phyloP scores from a whole-genome alignment of 495 filamentous ascomycete genomes.

The Penicillium mononematosum region DNA sequence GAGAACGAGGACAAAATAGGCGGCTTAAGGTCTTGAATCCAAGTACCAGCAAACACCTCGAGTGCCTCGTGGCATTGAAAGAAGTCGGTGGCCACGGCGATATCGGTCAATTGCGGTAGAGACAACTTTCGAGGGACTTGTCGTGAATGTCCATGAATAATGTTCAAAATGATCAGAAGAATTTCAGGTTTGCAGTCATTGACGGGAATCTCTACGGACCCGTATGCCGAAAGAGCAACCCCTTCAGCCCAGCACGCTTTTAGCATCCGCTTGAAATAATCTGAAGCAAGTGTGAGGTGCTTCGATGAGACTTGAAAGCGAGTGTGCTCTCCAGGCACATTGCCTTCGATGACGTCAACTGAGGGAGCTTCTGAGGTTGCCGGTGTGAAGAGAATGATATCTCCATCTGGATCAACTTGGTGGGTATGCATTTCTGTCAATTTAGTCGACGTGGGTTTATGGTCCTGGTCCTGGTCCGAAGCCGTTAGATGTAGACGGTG shows the following conservation, averaged over 20 bases:
- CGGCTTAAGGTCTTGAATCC: neutral
- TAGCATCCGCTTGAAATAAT: neutral
- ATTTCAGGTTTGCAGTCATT: neutral
- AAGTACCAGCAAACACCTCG: neutral
- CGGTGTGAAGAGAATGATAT: neutral
- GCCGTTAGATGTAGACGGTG: neutral
- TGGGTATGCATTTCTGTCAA: neutral
- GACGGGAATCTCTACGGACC: neutral
- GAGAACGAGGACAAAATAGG: neutral
- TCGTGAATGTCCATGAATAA: slow-evolving; percentile 1
- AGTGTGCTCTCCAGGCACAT: neutral
- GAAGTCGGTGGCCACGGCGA: neutral
- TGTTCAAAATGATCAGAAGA: neutral
- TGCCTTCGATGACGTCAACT: neutral
- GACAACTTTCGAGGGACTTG: neutral
- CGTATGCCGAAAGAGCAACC: neutral
- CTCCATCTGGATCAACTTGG: slow-evolving; percentile 1
- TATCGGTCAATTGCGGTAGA: neutral
- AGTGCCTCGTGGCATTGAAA: neutral
- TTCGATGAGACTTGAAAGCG: slow-evolving; percentile 4
- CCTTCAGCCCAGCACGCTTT: neutral
- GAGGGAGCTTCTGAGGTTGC: neutral
- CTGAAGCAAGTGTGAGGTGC: neutral
- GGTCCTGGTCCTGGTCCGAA: neutral
- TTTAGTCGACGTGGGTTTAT: neutral